phyloP scores from a whole-genome alignment of 1,284 basidiomycete species.

The Ustilago curta region DNA sequence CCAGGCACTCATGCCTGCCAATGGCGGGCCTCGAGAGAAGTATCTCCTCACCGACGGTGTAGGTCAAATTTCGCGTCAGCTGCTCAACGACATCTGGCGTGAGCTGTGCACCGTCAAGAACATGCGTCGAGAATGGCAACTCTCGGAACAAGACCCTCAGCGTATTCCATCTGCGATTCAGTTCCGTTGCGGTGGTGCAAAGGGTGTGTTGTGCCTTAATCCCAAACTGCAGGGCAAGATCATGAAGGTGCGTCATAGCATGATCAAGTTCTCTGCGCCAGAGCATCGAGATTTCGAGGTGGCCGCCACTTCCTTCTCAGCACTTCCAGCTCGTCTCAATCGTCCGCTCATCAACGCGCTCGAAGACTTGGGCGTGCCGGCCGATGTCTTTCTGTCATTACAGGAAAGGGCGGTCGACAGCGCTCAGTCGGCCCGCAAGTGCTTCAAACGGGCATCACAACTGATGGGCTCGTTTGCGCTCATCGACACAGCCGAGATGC shows the following conservation, averaged over 20 bases:
- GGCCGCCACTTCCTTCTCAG: conserved; percentile 24
- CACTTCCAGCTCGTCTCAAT: conserved; percentile 34
- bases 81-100: conserved; percentile 35
- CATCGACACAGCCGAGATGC: conserved; percentile 30
- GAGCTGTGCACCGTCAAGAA: conserved; percentile 28
- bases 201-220: conserved; percentile 39
- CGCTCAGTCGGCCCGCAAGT: conserved; percentile 15
- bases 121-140: conserved; percentile 25
- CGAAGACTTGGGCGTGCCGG: conserved; percentile 28
- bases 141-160: conserved; percentile 14
- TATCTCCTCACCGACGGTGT: conserved; percentile 39
- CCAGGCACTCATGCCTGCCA: conserved; percentile 10
- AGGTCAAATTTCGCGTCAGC: conserved; percentile 25
- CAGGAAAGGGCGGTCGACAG: conserved; percentile 30
- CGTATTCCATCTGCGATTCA: conserved; percentile 38
- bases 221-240: conserved; percentile 19
- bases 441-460: conserved; percentile 26
- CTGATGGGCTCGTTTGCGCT: conserved; percentile 29
- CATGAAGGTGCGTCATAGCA: conserved; percentile 29
- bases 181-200: conserved; percentile 32
- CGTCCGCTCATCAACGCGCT: conserved; percentile 44
- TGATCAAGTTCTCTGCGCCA: conserved; percentile 41
- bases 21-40: neutral
- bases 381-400: conserved; percentile 15
- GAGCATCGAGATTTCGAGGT: conserved; percentile 36